These are phyloP conservation scores for Annulohypoxylon maeteangense DNA, from an alignment of 495 filamentous ascomycete species.

Conservation along the genomic window DNA sequence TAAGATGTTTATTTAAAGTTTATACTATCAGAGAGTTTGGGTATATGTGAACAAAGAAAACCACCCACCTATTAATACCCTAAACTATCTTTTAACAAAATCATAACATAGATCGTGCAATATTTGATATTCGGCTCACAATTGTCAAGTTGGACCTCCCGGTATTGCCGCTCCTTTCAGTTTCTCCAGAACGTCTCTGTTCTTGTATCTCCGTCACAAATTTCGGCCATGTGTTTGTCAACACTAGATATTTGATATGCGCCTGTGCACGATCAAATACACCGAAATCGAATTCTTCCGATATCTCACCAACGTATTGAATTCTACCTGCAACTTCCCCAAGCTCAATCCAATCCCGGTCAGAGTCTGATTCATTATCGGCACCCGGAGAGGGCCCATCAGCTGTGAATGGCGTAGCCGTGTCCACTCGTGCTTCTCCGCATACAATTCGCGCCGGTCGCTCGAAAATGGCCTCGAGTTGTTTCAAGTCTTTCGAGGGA, in stretches of 20 bases:
- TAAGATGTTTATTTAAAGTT: no score
- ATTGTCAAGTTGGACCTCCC: conserved; percentile 19
- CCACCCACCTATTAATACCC: background rate
- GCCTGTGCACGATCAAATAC: conserved; percentile 70
- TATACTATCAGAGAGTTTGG: background rate
- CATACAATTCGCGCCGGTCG: conserved; percentile 44
- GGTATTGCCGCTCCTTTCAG: conserved; percentile 22
- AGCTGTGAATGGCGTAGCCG: conserved; percentile 33
- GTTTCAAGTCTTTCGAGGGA: conserved; percentile 56
- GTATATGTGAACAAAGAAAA: conserved; percentile 7
- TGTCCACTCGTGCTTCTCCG: conserved; percentile 36
- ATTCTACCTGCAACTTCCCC: conserved; percentile 26
- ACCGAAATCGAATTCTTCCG: conserved; percentile 58
- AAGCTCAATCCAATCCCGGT: conserved; percentile 33
- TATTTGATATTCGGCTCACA: conserved; percentile 21
- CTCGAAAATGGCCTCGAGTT: conserved; percentile 64
- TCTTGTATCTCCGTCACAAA: conserved; percentile 56
- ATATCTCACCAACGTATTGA: conserved; percentile 53
- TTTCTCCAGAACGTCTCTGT: conserved; percentile 27
- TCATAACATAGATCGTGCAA: conserved; percentile 8
- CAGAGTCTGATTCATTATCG: conserved; percentile 8
- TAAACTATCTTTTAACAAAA: background rate
- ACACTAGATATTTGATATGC: conserved; percentile 74
- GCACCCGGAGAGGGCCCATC: conserved; percentile 5
- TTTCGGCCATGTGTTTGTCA: conserved; percentile 77